Evolutionary conservation across 2,329 filamentous ascomycete genomes (phyloP).

Genomic region (Nannizzia gypsea): DNA sequence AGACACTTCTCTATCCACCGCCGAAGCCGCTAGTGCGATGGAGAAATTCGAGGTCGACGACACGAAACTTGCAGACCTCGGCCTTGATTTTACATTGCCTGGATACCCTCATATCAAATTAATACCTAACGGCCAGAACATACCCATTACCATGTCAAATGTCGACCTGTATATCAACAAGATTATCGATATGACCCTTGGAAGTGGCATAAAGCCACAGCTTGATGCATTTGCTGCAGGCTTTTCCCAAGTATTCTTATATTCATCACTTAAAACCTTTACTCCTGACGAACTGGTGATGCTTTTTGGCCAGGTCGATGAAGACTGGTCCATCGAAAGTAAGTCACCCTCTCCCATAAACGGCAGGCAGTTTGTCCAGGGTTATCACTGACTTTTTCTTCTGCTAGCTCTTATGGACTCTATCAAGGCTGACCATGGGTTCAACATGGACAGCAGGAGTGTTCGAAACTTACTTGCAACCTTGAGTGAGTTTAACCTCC

Average conservation of each 20-base stretch:
- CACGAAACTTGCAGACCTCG: constrained; percentile 71
- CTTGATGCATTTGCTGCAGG: constrained; percentile 82
- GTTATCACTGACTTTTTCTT: constrained; percentile 22
- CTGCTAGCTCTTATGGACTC: constrained; percentile 82
- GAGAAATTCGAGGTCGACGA: constrained; percentile 62
- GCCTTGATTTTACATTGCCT: constrained; percentile 87
- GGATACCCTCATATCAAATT: constrained; percentile 83
- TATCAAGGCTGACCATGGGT: constrained; percentile 96
- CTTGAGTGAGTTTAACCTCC: constrained; percentile 72
- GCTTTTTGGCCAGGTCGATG: constrained; percentile 81
- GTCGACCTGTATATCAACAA: constrained; percentile 79
- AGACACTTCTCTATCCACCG: constrained; percentile 51
- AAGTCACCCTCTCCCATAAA: constrained; percentile 34
- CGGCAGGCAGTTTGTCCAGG: constrained; percentile 6
- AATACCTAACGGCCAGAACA: constrained; percentile 59
- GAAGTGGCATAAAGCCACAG: constrained; percentile 75
- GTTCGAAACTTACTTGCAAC: constrained; percentile 85
- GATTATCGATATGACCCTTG: constrained; percentile 83
- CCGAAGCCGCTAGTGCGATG: constrained; percentile 59
- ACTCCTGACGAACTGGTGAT: constrained; percentile 91
- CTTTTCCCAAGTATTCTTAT: constrained; percentile 94
- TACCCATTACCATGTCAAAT: constrained; percentile 74
- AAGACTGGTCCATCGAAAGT: constrained; percentile 98
- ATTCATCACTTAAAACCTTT: constrained; percentile 81
- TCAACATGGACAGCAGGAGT: constrained; percentile 95